phyloP scores from a whole-genome alignment of 768 basidiomycete species.

The Kwoniella dejecticola region DNA sequence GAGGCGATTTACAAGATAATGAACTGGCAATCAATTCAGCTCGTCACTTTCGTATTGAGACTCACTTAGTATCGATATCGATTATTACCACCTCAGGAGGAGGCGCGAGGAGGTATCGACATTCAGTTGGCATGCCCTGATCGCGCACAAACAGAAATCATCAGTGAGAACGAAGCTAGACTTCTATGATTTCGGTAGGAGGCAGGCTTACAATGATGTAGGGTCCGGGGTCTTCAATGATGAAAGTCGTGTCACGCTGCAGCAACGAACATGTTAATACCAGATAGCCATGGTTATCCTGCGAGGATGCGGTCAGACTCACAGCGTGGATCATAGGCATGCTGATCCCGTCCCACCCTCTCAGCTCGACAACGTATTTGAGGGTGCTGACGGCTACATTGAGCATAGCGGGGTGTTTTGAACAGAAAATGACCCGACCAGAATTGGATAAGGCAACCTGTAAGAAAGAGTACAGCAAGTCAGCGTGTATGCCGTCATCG shows the following conservation, averaged over 20 bases:
- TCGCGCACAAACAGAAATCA: neutral
- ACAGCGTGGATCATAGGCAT: conserved; percentile 59
- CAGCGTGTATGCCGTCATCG: neutral
- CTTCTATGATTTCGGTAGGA: neutral
- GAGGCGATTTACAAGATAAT: conserved; percentile 68
- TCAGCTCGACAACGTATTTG: conserved; percentile 86
- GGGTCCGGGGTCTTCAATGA: conserved; percentile 93
- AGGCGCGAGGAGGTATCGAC: conserved; percentile 73
- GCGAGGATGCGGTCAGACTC: conserved; percentile 5
- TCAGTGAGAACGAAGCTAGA: conserved; percentile 8
- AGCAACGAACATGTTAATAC: neutral
- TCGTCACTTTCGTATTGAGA: conserved; percentile 4
- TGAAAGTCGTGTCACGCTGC: conserved; percentile 83
- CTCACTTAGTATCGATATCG: conserved; percentile 68
- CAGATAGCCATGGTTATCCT: neutral
- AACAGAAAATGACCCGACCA: conserved; percentile 83
- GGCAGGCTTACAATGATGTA: conserved; percentile 72
- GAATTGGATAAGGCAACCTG: conserved; percentile 81
- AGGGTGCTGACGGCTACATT: conserved; percentile 82
- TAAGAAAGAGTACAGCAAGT: neutral
- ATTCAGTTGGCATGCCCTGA: conserved; percentile 72
- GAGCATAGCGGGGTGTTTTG: conserved; percentile 86
- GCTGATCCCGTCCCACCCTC: conserved; percentile 89
- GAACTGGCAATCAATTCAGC: conserved; percentile 58
- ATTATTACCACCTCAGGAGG: conserved; percentile 81